A percentile compares a stretch with the other conserved stretches of the same genome.
phyloP scores from a whole-genome alignment of 129 eudicot genomes.

The Escallonia herrerae region DNA sequence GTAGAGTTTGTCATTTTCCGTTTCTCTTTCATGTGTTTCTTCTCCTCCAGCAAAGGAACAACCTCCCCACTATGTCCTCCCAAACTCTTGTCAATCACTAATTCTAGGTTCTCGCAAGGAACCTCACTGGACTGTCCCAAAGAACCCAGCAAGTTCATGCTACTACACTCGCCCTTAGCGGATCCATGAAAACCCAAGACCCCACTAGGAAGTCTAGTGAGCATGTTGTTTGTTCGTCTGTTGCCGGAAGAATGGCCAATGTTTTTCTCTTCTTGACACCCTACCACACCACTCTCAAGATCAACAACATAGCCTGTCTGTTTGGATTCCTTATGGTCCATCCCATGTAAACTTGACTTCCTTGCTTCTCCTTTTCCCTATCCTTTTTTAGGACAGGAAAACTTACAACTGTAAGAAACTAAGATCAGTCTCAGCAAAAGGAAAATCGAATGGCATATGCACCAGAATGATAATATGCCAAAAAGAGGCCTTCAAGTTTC shows the following conservation, averaged over 20 bases:
- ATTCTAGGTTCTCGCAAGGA: conserved; percentile 20
- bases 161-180: conserved; percentile 20
- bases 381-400: not conserved
- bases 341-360: conserved; percentile 18
- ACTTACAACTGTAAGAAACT: not conserved
- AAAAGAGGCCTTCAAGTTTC: no score
- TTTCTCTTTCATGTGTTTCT: conserved; percentile 34
- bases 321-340: conserved; percentile 36
- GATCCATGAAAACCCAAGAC: conserved; percentile 35
- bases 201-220: conserved; percentile 28
- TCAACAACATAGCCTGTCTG: conserved; percentile 34
- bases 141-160: conserved; percentile 17
- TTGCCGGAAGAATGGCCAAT: conserved; percentile 15
- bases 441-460: not conserved
- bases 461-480: no score
- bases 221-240: conserved; percentile 31
- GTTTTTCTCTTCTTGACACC: conserved; percentile 24
- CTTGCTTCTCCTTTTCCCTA: not conserved
- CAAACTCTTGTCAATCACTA: conserved; percentile 25
- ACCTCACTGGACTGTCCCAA: conserved; percentile 26
- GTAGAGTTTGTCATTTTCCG: conserved; percentile 25
- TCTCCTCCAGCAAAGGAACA: conserved; percentile 38
- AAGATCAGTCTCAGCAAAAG: not conserved
- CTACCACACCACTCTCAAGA: conserved; percentile 45
- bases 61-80: conserved; percentile 32